These are phyloP conservation scores for Penicillium tannophilum DNA, from an alignment of 495 filamentous ascomycete species.

Conservation along the genomic window DNA sequence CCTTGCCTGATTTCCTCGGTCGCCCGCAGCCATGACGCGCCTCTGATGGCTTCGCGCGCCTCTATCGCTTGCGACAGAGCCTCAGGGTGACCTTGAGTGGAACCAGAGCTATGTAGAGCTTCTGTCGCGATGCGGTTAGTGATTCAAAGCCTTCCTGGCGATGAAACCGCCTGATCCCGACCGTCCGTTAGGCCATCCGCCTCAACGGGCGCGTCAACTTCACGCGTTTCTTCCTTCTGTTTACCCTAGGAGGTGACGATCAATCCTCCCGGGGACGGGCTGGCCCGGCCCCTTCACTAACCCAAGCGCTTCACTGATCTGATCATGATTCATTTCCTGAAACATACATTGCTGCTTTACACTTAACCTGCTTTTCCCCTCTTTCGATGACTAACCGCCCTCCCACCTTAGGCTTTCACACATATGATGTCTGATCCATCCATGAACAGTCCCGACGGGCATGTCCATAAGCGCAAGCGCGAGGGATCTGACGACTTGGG, in stretches of 20 bases:
- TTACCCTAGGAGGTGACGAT: slow-evolving; percentile 6
- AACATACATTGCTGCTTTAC: not conserved
- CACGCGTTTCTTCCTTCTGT: slow-evolving; percentile 14
- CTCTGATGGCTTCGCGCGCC: slow-evolving; percentile 22
- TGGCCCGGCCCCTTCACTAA: slow-evolving; percentile 21
- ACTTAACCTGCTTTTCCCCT: slow-evolving; percentile 8
- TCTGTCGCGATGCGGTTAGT: slow-evolving; percentile 6
- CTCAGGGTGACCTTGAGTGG: not conserved
- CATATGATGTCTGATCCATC: slow-evolving; percentile 45
- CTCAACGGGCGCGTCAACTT: slow-evolving; percentile 15
- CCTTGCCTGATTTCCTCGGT: slow-evolving; percentile 29
- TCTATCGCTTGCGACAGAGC: not conserved
- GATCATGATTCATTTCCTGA: not conserved
- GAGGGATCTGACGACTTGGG: slow-evolving; percentile 46
- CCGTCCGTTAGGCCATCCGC: not conserved
- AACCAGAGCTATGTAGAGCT: not conserved
- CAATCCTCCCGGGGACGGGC: not conserved
- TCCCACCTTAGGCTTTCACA: slow-evolving; percentile 5
- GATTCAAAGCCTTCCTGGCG: not conserved
- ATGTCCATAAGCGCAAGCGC: slow-evolving; percentile 50
- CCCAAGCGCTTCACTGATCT: not conserved
- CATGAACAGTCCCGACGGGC: slow-evolving; percentile 41
- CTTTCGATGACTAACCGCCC: slow-evolving; percentile 25
- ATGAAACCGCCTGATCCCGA: slow-evolving; percentile 9
- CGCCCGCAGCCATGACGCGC: slow-evolving; percentile 37